Percentiles rank a stretch among this genome's conserved stretches.
Evolutionary conservation across 208 protist species (phyloP).

Genomic region (Acanthamoeba culbertsoni): DNA sequence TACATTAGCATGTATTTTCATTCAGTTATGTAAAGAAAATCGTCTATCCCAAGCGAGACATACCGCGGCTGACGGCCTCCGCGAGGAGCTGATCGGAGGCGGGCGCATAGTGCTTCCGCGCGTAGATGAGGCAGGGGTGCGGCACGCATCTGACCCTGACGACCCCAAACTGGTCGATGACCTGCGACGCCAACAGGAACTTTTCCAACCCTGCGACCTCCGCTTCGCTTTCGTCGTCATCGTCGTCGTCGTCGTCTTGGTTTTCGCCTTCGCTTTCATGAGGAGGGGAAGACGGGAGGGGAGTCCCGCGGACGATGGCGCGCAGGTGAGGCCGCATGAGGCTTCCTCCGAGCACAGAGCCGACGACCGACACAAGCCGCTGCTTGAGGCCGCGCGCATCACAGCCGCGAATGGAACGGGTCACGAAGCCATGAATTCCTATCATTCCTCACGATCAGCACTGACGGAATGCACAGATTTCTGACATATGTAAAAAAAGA

Average conservation of each 20-base stretch:
- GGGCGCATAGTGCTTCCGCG: background rate
- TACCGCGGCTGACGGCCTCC: background rate
- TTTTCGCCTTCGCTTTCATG: too few relatives aligned
- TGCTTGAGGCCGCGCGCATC: constrained; percentile 11
- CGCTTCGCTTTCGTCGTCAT: background rate
- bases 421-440: background rate
- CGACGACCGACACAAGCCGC: background rate
- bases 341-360: background rate
- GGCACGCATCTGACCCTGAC: background rate
- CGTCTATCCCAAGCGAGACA: background rate
- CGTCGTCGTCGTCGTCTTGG: background rate
- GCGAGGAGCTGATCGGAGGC: background rate
- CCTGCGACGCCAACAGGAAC: background rate
- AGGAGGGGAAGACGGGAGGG: too few relatives aligned
- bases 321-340: background rate
- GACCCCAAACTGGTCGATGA: background rate
- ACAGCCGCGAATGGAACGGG: background rate
- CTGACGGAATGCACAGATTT: too few relatives aligned
- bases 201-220: background rate
- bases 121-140: background rate
- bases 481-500: too few relatives aligned
- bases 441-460: too few relatives aligned
- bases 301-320: background rate
- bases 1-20: too few relatives aligned
- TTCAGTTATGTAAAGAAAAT: background rate